Percentiles rank a stretch among this genome's conserved stretches.
Evolutionary conservation across 345 rosid genomes (phyloP).

Genomic region (Schrenkiella parvula): DNA sequence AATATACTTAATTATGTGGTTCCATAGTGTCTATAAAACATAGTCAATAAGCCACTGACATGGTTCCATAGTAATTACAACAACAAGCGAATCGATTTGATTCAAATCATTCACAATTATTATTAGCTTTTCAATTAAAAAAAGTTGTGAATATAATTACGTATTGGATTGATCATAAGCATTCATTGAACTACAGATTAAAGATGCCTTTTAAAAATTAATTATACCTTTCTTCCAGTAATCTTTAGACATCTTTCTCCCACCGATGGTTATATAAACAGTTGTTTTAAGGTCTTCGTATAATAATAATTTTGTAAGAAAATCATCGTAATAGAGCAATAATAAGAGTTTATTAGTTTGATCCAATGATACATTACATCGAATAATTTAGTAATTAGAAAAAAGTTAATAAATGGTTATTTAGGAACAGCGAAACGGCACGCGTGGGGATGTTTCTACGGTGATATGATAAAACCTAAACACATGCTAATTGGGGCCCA

Average conservation of each 20-base stretch:
- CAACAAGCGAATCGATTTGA: constrained; percentile 21
- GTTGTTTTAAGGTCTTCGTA: not conserved
- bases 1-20: not conserved
- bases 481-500: constrained; percentile 13
- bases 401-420: not conserved
- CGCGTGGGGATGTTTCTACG: constrained; percentile 19
- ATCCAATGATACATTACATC: not conserved
- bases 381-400: not conserved
- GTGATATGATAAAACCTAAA: constrained; percentile 1
- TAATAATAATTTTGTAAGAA: not conserved
- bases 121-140: not conserved
- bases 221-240: not conserved
- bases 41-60: constrained; percentile 20
- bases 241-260: constrained; percentile 17
- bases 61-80: constrained; percentile 21
- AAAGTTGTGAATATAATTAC: not conserved
- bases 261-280: constrained; percentile 18
- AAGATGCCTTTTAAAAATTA: not conserved
- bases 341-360: not conserved
- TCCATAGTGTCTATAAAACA: not conserved
- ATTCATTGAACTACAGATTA: not conserved
- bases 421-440: not conserved
- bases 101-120: constrained; percentile 15
- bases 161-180: not conserved
- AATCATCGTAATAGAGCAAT: not conserved